These are phyloP conservation scores for Colletotrichum sp. DNA, from an alignment of 2,329 filamentous ascomycete genomes.

Conservation along the genomic window DNA sequence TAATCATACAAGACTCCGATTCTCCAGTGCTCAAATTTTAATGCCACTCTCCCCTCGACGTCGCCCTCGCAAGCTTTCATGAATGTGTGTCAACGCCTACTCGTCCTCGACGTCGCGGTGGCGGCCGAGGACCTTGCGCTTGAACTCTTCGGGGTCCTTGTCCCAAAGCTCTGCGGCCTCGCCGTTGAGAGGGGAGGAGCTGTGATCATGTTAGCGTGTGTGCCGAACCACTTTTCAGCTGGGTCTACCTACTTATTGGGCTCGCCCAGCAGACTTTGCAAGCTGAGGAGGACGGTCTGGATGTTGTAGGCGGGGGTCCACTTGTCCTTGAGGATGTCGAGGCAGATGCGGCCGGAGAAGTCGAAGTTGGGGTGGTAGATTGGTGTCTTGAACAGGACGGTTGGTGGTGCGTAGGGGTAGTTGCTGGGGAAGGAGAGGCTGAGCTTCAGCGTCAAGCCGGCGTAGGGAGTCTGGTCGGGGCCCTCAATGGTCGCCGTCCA, in stretches of 20 bases:
- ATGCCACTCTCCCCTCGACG: not conserved
- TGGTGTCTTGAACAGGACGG: conserved; percentile 95
- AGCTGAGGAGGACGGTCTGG: conserved; percentile 87
- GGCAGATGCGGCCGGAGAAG: conserved; percentile 94
- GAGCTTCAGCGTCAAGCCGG: conserved; percentile 87
- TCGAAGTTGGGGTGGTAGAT: conserved; percentile 99
- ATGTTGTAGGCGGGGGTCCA: conserved; percentile 99
- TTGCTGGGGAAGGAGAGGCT: conserved; percentile 88
- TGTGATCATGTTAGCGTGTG: conserved; percentile 41
- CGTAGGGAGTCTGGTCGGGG: conserved; percentile 90
- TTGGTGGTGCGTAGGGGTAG: conserved; percentile 91
- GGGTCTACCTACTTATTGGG: conserved; percentile 85
- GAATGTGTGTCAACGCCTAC: conserved; percentile 33
- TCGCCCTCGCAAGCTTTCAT: not conserved
- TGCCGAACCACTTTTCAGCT: not conserved
- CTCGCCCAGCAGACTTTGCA: conserved; percentile 95
- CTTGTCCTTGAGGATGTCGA: conserved; percentile 98
- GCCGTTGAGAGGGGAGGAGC: conserved; percentile 91
- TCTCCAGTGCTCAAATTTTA: conserved; percentile 35
- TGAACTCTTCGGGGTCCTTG: conserved; percentile 84
- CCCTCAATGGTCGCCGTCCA: conserved; percentile 96
- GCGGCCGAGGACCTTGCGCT: conserved; percentile 71
- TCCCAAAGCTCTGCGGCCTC: conserved; percentile 98
- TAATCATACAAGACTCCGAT: conserved; percentile 46
- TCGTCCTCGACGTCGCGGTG: conserved; percentile 71